phyloP scores from a whole-genome alignment of 2,329 filamentous ascomycete species.

The Colletotrichum salicis region DNA sequence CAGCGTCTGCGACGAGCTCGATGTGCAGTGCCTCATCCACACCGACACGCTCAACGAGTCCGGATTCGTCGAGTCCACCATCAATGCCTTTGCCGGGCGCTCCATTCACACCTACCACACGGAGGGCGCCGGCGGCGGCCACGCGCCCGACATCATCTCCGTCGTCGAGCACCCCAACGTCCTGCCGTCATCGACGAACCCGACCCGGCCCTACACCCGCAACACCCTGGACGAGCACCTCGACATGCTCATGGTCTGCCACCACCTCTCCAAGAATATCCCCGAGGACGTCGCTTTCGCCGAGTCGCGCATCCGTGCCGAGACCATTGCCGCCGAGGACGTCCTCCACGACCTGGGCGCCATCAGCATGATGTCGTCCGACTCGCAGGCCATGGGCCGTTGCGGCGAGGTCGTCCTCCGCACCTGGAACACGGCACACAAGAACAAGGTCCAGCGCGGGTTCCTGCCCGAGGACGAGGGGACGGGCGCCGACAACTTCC shows the following conservation, averaged over 20 bases:
- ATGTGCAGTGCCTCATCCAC: conserved; percentile 94
- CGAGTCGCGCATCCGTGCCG: conserved; percentile 91
- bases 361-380: conserved; percentile 97
- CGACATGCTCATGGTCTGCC: conserved; percentile 99
- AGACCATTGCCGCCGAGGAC: conserved; percentile 97
- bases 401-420: conserved; percentile 93
- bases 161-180: conserved; percentile 92
- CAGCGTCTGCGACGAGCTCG: conserved; percentile 86
- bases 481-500: conserved; percentile 85
- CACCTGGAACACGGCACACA: conserved; percentile 97
- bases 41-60: conserved; percentile 97
- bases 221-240: conserved; percentile 97
- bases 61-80: conserved; percentile 94
- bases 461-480: conserved; percentile 79
- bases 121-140: conserved; percentile 92
- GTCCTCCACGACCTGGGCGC: conserved; percentile 94
- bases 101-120: conserved; percentile 98
- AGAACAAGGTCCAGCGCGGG: conserved; percentile 91
- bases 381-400: conserved; percentile 96
- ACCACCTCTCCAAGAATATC: conserved; percentile 91
- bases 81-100: conserved; percentile 84
- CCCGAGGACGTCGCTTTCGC: conserved; percentile 96
- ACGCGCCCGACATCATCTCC: conserved; percentile 94
- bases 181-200: conserved; percentile 90
- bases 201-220: conserved; percentile 86